A percentile compares a stretch with the other conserved stretches of the same genome.
Evolutionary conservation across 371 early-diverging fungal genomes (phyloP).

Genomic region (Encephalitozoon hellem): DNA sequence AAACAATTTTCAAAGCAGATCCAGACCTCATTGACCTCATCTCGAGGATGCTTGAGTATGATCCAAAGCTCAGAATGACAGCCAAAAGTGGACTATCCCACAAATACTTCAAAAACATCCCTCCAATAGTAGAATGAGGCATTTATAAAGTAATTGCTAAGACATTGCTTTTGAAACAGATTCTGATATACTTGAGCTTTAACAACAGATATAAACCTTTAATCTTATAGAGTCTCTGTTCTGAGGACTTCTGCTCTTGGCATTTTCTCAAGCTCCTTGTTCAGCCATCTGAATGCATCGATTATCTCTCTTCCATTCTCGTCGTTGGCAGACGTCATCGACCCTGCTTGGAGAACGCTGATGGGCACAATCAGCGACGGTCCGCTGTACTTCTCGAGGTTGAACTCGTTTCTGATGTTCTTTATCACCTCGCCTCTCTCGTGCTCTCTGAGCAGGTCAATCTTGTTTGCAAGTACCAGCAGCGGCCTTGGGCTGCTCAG

Average conservation of each 20-base stretch:
- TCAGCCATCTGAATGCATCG: constrained; percentile 47
- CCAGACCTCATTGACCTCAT: constrained; percentile 79
- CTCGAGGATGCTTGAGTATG: constrained; percentile 76
- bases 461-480: constrained; percentile 49
- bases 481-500: constrained; percentile 37
- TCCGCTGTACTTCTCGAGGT: constrained; percentile 16
- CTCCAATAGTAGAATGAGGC: constrained; percentile 23
- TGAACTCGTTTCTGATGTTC: constrained; percentile 2
- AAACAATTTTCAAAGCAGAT: constrained; percentile 24
- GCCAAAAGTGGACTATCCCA: constrained; percentile 83
- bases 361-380: constrained; percentile 12
- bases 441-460: constrained; percentile 27
- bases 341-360: constrained; percentile 21
- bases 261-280: constrained; percentile 20
- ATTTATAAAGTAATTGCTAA: background rate
- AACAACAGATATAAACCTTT: background rate
- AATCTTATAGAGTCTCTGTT: background rate
- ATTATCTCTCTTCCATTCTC: constrained; percentile 12
- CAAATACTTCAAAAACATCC: constrained; percentile 84
- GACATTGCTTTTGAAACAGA: background rate
- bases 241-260: background rate
- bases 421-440: constrained; percentile 2
- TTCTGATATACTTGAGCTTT: background rate
- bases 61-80: constrained; percentile 74
- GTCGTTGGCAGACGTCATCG: background rate